Conservation (phyloP, 2,329 filamentous ascomycete genomes). For the Fusarium sp. region DNA sequence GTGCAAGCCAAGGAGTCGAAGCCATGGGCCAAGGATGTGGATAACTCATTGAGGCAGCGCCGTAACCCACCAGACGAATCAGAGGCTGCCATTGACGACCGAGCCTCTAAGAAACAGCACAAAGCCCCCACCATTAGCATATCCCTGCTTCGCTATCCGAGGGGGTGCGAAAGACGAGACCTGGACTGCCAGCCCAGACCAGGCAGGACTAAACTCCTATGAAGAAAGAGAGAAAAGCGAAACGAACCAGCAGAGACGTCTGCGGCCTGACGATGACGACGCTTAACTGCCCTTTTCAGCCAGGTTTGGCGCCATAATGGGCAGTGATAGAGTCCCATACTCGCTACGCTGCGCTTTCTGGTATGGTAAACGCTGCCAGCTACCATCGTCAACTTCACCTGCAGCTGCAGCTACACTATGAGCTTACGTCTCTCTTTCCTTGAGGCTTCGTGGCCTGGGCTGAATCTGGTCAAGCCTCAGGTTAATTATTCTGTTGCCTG, state of each 20-base stretch:
- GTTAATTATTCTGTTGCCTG: slow-evolving; percentile 38
- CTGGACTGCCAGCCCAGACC: neutral
- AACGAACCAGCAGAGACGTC: slow-evolving; percentile 28
- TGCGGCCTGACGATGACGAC: slow-evolving; percentile 51
- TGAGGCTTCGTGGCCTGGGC: slow-evolving; percentile 44
- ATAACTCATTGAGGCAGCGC: slow-evolving; percentile 38
- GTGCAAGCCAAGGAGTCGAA: slow-evolving; percentile 43
- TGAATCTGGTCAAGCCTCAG: slow-evolving; percentile 45
- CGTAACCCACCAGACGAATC: slow-evolving; percentile 19
- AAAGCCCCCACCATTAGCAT: neutral
- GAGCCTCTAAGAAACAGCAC: slow-evolving; percentile 26
- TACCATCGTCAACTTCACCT: slow-evolving; percentile 31
- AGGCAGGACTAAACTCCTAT: neutral
- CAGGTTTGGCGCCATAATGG: slow-evolving; percentile 30
- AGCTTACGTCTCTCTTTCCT: slow-evolving; percentile 42
- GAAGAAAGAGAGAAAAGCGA: slow-evolving; percentile 15
- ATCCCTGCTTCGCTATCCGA: slow-evolving; percentile 26
- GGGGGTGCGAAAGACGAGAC: slow-evolving; percentile 19
- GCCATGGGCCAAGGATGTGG: slow-evolving; percentile 36
- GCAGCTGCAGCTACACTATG: slow-evolving; percentile 28
- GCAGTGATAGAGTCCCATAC: slow-evolving; percentile 35
- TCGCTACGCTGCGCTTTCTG: slow-evolving; percentile 30
- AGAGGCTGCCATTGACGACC: slow-evolving; percentile 14
- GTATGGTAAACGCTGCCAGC: slow-evolving; percentile 21
- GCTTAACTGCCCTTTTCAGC: slow-evolving; percentile 45